phyloP scores from a whole-genome alignment of 2,329 filamentous ascomycete species.

The Talaromyces sp. region DNA sequence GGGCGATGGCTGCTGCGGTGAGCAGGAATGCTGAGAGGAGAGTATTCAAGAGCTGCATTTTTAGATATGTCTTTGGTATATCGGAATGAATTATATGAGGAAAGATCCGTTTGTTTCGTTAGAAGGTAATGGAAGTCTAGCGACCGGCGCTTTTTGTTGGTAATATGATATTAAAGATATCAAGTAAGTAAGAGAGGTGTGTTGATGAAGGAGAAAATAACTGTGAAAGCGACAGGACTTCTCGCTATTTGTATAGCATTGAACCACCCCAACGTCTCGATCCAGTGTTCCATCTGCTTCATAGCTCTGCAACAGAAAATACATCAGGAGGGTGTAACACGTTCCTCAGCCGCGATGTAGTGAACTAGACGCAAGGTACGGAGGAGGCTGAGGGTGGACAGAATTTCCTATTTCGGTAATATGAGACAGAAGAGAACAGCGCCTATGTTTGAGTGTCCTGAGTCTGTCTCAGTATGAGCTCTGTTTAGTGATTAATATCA shows the following conservation, averaged over 20 bases:
- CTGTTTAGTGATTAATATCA: not conserved
- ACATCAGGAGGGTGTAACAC: not conserved
- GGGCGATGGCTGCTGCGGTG: slow-evolving; percentile 15
- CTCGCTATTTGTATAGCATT: not conserved
- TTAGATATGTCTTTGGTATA: not conserved
- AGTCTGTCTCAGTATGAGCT: not conserved
- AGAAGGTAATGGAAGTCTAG: not conserved
- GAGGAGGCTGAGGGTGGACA: not conserved
- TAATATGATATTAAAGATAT: not conserved
- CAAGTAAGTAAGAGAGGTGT: not conserved
- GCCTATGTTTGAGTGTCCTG: not conserved
- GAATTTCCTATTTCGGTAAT: not conserved
- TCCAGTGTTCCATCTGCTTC: not conserved
- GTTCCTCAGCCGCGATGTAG: not conserved
- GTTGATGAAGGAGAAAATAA: not conserved
- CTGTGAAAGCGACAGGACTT: not conserved
- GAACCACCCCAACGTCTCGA: no score
- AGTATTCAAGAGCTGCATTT: not conserved
- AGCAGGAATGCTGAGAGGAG: not conserved
- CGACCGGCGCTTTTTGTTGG: not conserved
- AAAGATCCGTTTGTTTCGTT: no score
- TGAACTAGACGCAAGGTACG: not conserved
- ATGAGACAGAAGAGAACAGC: slow-evolving; percentile 5
- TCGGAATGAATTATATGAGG: not conserved
- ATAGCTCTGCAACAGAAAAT: not conserved